Evolutionary conservation across 352 stramenopile species (phyloP), one percentile per base, ranked within the genome.

Genomic region (Phytophthora crassamura): DNA sequence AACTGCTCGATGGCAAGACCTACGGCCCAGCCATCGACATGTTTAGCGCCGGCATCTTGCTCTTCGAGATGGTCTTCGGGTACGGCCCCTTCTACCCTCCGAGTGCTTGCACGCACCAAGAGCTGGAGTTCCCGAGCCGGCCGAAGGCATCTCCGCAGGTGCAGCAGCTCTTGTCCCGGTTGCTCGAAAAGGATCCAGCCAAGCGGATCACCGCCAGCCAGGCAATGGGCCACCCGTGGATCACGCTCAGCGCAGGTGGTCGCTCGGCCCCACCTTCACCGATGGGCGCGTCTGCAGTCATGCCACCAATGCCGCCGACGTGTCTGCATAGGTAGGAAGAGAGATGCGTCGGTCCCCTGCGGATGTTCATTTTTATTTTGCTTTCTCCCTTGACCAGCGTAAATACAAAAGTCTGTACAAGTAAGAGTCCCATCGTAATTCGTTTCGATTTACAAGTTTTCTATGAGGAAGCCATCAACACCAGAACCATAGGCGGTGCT

Each of bases 161-260:
- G 40, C 92, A 90, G 54, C 75, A 96, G 30, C 69, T 98, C 18
- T 69, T 98, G 18, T 38, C 39, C 18, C 64, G 68, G 22, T 66
- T 97, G n/a, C 39, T 98, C 46, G 80, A 89, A 15, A 77, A 77
- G 46, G 78, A 97, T 49, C 91, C 88, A 20, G 56, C 67, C 18
- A 67, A 77, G 51, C 84, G 93, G 14, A 72, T 96, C 28, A 96
- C 89, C 5, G 90, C 90, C 3, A 75, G 77, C 15, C 76, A 96
- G 47, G 86, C 93, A 0, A 74, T 98, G 7, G 62, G 72, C 6
- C 93, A 98, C 59, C 80, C 88, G 7, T 98, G 89, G 90, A 82
- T 97, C 53, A 81, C 76, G 16, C 59, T 75, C 9, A 68, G 59
- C 16, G 34, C 61, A 9, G 57, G 50, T 20, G 69, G 74, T 22